Evolutionary conservation across 768 basidiomycete species (phyloP).

Genomic region (Gloeophyllum trabeum): DNA sequence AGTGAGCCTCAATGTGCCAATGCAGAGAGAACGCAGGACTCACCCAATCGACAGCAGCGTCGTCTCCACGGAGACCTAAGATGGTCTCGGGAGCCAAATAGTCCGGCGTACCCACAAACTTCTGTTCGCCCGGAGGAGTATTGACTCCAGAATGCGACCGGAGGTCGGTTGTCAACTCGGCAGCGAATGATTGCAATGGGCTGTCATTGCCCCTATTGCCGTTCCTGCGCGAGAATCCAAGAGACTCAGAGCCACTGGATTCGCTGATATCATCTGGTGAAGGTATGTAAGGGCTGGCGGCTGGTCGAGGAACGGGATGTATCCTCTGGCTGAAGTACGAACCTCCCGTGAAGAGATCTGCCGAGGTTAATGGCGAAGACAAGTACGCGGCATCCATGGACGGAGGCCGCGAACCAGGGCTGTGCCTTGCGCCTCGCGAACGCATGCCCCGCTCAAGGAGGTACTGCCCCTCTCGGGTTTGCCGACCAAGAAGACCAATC

Average conservation of each 20-base stretch:
- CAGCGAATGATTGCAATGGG: conserved; percentile 79
- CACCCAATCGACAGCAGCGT: conserved; percentile 96
- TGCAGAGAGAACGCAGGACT: conserved; percentile 17
- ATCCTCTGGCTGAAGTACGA: conserved; percentile 75
- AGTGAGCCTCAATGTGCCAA: conserved; percentile 8
- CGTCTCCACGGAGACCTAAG: conserved; percentile 89
- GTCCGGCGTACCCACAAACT: conserved; percentile 96
- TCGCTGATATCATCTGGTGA: conserved; percentile 78
- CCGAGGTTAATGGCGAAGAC: conserved; percentile 60
- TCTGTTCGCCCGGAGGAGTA: conserved; percentile 77
- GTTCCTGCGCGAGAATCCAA: conserved; percentile 26
- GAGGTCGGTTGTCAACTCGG: conserved; percentile 73
- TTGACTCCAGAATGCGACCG: conserved; percentile 58
- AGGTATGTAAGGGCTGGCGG: conserved; percentile 55
- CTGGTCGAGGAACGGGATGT: conserved; percentile 43
- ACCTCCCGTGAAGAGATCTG: conserved; percentile 45
- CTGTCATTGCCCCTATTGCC: conserved; percentile 45
- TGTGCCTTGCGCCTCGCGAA: conserved; percentile 39
- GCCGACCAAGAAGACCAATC: conserved; percentile 96
- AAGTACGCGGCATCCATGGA: conserved; percentile 74
- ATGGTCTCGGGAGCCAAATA: conserved; percentile 96
- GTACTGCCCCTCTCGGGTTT: conserved; percentile 59
- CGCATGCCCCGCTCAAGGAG: conserved; percentile 18
- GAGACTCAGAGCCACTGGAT: conserved; percentile 73
- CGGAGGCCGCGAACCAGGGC: conserved; percentile 70